Percentiles rank a stretch among this genome's conserved stretches.
Conservation (phyloP, 371 early-diverging fungal genomes). For the Apophysomyces trapeziformis region DNA sequence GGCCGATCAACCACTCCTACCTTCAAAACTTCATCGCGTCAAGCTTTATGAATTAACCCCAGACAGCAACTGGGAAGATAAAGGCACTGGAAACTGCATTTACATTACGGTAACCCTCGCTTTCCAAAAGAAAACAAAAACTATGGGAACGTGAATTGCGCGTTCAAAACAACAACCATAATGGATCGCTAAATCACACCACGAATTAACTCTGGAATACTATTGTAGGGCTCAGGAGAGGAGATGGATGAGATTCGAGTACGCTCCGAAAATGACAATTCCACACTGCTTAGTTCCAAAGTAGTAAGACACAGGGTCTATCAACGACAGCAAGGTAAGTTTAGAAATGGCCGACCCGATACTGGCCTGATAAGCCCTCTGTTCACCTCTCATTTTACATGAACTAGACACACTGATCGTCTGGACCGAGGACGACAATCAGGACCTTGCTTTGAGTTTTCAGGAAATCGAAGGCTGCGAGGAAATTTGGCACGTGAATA, state of each 20-base stretch:
- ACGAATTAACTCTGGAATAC: slow-evolving; percentile 18
- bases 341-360: not conserved
- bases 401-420: slow-evolving; percentile 83
- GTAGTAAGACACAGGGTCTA: slow-evolving; percentile 70
- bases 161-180: slow-evolving; percentile 21
- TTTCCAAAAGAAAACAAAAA: not conserved
- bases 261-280: slow-evolving; percentile 67
- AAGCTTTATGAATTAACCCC: slow-evolving; percentile 78
- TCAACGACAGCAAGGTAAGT: slow-evolving; percentile 80
- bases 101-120: slow-evolving; percentile 48
- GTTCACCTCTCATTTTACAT: slow-evolving; percentile 1
- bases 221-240: slow-evolving; percentile 35
- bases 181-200: slow-evolving; percentile 9
- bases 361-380: not conserved
- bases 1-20: slow-evolving; percentile 9
- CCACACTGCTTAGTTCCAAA: slow-evolving; percentile 65
- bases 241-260: slow-evolving; percentile 66
- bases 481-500: slow-evolving; percentile 72
- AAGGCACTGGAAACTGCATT: slow-evolving; percentile 79
- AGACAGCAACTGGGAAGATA: slow-evolving; percentile 77
- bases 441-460: slow-evolving; percentile 90
- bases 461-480: slow-evolving; percentile 85
- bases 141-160: slow-evolving; percentile 15
- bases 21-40: slow-evolving; percentile 53
- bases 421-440: slow-evolving; percentile 85